phyloP scores from a whole-genome alignment of 2,329 filamentous ascomycete species.

The Clarireedia sp. region DNA sequence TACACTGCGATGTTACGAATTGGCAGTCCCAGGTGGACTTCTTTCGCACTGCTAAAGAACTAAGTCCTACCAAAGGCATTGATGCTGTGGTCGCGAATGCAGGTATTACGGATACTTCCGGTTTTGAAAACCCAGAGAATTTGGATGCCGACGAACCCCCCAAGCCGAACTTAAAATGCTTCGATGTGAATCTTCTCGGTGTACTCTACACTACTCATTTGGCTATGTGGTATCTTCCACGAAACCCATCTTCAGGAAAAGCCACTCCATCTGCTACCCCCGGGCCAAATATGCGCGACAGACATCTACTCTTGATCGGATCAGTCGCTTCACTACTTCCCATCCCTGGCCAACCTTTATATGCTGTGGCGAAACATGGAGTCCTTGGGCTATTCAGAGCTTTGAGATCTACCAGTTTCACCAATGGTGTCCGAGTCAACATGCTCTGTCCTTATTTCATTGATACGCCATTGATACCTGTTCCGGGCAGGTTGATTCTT shows the following conservation, averaged over 20 bases:
- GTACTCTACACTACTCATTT: constrained; percentile 59
- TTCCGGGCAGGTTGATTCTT: constrained; percentile 41
- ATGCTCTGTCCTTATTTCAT: constrained; percentile 61
- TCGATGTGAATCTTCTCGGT: constrained; percentile 57
- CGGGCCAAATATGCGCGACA: constrained; percentile 36
- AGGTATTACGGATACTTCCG: constrained; percentile 43
- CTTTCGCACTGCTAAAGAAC: constrained; percentile 49
- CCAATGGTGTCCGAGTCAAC: constrained; percentile 52
- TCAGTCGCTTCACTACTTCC: constrained; percentile 50
- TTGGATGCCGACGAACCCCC: constrained; percentile 39
- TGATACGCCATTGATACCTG: constrained; percentile 50
- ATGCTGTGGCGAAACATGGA: constrained; percentile 57
- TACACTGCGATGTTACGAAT: constrained; percentile 56
- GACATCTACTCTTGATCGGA: constrained; percentile 55
- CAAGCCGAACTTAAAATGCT: constrained; percentile 42
- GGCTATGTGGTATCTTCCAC: constrained; percentile 50
- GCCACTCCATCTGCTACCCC: constrained; percentile 29
- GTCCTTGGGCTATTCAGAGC: constrained; percentile 57
- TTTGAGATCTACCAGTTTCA: constrained; percentile 42
- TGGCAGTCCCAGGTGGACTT: constrained; percentile 57
- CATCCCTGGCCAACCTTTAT: constrained; percentile 41
- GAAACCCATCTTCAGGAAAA: constrained; percentile 37
- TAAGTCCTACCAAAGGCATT: constrained; percentile 47
- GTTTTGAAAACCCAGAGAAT: constrained; percentile 37
- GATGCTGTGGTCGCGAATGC: constrained; percentile 61